phyloP scores from a whole-genome alignment of 192 early-diverging fungal species.

The Coemansia sp. region DNA sequence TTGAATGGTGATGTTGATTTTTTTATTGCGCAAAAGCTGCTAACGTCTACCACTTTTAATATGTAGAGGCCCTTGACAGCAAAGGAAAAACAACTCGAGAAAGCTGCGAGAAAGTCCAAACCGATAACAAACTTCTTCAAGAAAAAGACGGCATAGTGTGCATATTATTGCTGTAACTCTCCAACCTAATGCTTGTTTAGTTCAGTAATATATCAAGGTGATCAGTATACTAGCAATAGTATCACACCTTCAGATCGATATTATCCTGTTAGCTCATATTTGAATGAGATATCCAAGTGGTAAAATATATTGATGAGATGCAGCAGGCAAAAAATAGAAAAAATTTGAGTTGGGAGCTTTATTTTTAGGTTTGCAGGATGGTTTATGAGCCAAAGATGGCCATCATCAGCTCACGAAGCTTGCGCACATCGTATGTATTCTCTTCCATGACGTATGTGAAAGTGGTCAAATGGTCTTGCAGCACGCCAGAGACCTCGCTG shows the following conservation, averaged over 20 bases:
- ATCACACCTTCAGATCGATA: no score
- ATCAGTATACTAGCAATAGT: no score
- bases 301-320: no score
- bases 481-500: slow-evolving; percentile 66
- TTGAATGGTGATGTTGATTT: background rate
- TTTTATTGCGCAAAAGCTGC: background rate
- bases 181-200: no score
- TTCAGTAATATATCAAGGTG: no score
- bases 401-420: slow-evolving; percentile 55
- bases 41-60: background rate
- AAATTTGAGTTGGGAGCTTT: no score
- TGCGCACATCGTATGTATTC: slow-evolving; percentile 46
- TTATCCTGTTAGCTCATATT: no score
- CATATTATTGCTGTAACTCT: no score
- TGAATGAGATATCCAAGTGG: no score
- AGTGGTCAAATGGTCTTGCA: slow-evolving; percentile 75
- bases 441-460: slow-evolving; percentile 91
- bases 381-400: slow-evolving; percentile 38
- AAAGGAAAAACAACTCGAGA: slow-evolving; percentile 46
- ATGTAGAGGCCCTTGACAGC: slow-evolving; percentile 34
- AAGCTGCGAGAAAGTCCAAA: slow-evolving; percentile 42
- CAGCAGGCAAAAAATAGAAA: no score
- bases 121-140: slow-evolving; percentile 44
- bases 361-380: background rate
- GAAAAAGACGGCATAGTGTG: slow-evolving; percentile 17